These are phyloP conservation scores for Neurospora sp. DNA, from an alignment of 2,329 filamentous ascomycete genomes.

Conservation along the genomic window DNA sequence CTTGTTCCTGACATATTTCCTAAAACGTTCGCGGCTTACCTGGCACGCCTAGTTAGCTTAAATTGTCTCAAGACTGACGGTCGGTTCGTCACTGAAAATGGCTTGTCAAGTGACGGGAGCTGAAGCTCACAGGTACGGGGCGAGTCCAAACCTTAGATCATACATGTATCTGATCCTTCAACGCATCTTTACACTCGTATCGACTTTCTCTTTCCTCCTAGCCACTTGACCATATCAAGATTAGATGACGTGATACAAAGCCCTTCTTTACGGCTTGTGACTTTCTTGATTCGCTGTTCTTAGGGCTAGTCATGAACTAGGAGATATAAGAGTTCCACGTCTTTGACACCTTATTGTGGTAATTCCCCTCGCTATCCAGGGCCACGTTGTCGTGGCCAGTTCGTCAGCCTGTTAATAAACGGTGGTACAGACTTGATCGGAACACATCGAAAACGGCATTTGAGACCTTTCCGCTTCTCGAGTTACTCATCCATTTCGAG, in stretches of 20 bases:
- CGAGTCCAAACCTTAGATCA: conserved; percentile 14
- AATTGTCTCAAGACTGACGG: not conserved
- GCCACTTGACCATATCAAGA: conserved; percentile 6
- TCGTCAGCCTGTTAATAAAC: not conserved
- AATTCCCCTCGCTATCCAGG: not conserved
- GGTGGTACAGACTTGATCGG: not conserved
- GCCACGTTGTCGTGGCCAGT: not conserved
- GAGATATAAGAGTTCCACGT: conserved; percentile 3
- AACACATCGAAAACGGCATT: not conserved
- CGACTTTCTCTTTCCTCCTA: conserved; percentile 13
- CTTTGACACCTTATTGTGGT: conserved; percentile 2
- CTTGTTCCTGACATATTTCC: conserved; percentile 17
- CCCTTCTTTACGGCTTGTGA: conserved; percentile 8
- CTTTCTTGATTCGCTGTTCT: not conserved
- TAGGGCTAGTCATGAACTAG: not conserved
- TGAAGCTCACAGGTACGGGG: conserved; percentile 10
- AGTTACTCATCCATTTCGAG: not conserved
- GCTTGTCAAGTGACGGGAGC: conserved; percentile 19
- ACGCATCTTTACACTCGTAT: conserved; percentile 9
- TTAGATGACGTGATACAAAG: conserved; percentile 16
- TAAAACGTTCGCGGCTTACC: conserved; percentile 12
- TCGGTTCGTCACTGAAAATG: not conserved
- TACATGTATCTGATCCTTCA: conserved; percentile 4
- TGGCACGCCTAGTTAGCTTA: not conserved
- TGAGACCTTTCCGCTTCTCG: not conserved